Evolutionary conservation across 331 rosid species (phyloP).

Genomic region (Malus hybrid): DNA sequence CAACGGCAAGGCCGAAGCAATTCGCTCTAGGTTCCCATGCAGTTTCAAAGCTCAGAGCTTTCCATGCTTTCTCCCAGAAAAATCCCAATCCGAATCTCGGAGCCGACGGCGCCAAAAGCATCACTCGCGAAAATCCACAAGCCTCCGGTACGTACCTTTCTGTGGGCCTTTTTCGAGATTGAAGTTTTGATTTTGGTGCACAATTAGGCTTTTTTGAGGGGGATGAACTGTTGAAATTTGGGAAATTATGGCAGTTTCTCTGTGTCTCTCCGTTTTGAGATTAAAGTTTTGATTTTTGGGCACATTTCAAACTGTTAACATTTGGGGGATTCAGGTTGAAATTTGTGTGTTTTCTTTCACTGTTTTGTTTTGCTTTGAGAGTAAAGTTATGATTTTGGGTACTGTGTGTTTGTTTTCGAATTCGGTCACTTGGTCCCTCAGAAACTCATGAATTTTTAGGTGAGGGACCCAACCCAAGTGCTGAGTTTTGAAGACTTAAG

Average conservation of each 20-base stretch:
- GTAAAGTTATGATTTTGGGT: background rate
- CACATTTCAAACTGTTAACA: too few species aligned
- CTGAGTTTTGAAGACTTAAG: too few species aligned
- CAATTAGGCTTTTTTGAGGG: background rate
- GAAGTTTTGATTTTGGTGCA: too few species aligned
- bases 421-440: too few species aligned
- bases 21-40: background rate
- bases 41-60: constrained; percentile 8
- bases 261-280: background rate
- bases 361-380: background rate
- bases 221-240: too few species aligned
- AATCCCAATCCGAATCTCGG: background rate
- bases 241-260: too few species aligned
- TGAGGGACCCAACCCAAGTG: too few species aligned
- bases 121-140: background rate
- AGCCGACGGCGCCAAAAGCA: background rate
- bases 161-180: background rate
- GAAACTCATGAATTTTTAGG: too few species aligned
- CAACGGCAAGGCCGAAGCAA: background rate
- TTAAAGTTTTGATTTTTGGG: background rate
- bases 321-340: too few species aligned
- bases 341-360: too few species aligned
- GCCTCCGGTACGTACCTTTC: background rate
- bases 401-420: background rate
- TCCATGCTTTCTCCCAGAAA: background rate